A percentile compares a stretch with the other conserved stretches of the same genome.
Evolutionary conservation across 2,329 filamentous ascomycete species (phyloP).

Genomic region (Aspergillus eucalypticola): DNA sequence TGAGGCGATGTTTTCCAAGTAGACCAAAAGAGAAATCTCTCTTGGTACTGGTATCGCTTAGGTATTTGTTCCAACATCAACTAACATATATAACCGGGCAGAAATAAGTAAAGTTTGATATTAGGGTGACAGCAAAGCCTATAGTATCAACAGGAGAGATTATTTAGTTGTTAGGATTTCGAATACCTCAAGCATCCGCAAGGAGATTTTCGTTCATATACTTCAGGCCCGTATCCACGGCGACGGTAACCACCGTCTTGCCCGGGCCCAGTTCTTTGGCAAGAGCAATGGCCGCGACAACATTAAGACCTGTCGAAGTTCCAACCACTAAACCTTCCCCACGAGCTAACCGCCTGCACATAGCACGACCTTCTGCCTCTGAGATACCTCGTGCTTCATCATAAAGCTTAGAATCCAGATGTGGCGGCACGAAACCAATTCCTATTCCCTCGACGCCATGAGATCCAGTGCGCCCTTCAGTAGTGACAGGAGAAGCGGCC

Average conservation of each 20-base stretch:
- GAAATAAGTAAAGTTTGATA: no score
- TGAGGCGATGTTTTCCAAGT: no score
- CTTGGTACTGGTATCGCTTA: no score
- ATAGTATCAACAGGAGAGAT: no score
- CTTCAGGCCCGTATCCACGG: conserved; percentile 21
- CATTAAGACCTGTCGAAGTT: conserved; percentile 22
- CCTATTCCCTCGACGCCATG: conserved; percentile 96
- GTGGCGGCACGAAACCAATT: conserved; percentile 90
- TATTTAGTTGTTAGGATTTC: no score
- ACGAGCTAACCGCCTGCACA: conserved; percentile 76
- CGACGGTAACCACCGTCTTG: conserved; percentile 17
- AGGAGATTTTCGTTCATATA: conserved; percentile 15
- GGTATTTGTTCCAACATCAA: no score
- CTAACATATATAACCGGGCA: no score
- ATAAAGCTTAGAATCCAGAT: conserved; percentile 71
- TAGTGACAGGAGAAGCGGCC: conserved; percentile 12
- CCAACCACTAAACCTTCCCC: conserved; percentile 88
- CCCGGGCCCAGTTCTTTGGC: conserved; percentile 16
- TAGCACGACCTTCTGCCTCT: conserved; percentile 78
- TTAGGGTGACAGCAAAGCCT: no score
- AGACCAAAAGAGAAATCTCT: no score
- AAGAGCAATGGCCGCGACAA: conserved; percentile 18
- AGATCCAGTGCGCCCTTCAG: conserved; percentile 47
- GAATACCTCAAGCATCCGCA: neutral
- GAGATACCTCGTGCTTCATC: conserved; percentile 94